A percentile compares a stretch with the other conserved stretches of the same genome.
Conservation (phyloP, 2,329 filamentous ascomycete species). For the Sclerotinia trifoliorum region DNA sequence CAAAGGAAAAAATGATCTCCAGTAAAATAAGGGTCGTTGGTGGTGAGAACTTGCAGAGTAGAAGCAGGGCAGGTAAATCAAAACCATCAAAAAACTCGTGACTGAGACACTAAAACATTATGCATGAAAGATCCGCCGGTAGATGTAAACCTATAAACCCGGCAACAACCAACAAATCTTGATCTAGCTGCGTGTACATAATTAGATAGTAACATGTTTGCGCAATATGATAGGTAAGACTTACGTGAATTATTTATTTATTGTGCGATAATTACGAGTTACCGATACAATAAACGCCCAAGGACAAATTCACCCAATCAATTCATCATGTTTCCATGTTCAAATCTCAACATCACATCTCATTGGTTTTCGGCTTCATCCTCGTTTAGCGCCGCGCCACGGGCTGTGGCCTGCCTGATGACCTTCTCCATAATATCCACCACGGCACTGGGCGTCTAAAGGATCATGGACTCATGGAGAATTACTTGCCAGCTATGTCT, state of each 20-base stretch:
- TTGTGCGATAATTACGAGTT: neutral
- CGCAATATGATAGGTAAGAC: no score
- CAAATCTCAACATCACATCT: neutral
- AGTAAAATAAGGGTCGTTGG: neutral
- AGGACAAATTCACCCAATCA: neutral
- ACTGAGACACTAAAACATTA: neutral
- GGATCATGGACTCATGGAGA: neutral
- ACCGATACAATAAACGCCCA: neutral
- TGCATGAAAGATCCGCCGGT: neutral
- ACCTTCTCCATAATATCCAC: neutral
- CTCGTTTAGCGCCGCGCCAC: slow-evolving; percentile 1
- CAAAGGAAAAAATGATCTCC: neutral
- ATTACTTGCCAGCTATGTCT: neutral
- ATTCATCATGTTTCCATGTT: neutral
- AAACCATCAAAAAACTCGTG: neutral
- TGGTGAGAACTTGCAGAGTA: neutral
- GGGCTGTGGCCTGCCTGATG: neutral
- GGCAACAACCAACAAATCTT: neutral
- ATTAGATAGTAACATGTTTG: neutral
- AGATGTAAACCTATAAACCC: neutral
- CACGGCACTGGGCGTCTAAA: slow-evolving; percentile 1
- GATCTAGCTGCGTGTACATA: neutral
- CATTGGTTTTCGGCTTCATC: neutral
- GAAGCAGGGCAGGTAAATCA: neutral
- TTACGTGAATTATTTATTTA: no score